phyloP scores from a whole-genome alignment of 1,284 basidiomycete genomes.

The Neolentinus lepideus region DNA sequence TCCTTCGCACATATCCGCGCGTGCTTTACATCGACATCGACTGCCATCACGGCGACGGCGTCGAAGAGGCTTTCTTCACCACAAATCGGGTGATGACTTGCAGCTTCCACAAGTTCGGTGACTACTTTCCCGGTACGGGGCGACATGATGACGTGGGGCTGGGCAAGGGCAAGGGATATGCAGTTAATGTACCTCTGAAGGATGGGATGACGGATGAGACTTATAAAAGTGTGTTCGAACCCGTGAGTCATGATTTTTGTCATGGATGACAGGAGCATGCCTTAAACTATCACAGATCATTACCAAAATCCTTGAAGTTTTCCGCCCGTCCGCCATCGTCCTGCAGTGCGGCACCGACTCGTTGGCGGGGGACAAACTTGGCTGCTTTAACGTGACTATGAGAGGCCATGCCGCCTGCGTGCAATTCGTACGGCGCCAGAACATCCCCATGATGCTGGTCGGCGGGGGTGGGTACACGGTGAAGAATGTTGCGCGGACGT shows the following conservation, averaged over 20 bases:
- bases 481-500: conserved; percentile 91
- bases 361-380: conserved; percentile 91
- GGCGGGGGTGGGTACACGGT: conserved; percentile 97
- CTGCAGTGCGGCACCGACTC: conserved; percentile 97
- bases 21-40: conserved; percentile 98
- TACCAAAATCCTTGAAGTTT: conserved; percentile 85
- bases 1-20: conserved; percentile 75
- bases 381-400: conserved; percentile 96
- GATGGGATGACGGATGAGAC: conserved; percentile 89
- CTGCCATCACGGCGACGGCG: conserved; percentile 97
- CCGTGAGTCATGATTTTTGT: conserved; percentile 46
- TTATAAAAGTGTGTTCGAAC: conserved; percentile 82
- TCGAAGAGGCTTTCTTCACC: conserved; percentile 98
- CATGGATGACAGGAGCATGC: not conserved
- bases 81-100: conserved; percentile 96
- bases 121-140: conserved; percentile 96
- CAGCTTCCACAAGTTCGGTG: conserved; percentile 95
- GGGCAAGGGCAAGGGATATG: conserved; percentile 84
- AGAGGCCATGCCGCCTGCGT: conserved; percentile 92
- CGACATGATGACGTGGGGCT: conserved; percentile 83
- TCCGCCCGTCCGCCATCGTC: conserved; percentile 83
- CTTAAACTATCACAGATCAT: conserved; percentile 46
- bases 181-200: conserved; percentile 90
- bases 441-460: conserved; percentile 85
- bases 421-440: conserved; percentile 78